Conservation (phyloP, 2,329 filamentous ascomycete species). For the Verticillium klebahnii region DNA sequence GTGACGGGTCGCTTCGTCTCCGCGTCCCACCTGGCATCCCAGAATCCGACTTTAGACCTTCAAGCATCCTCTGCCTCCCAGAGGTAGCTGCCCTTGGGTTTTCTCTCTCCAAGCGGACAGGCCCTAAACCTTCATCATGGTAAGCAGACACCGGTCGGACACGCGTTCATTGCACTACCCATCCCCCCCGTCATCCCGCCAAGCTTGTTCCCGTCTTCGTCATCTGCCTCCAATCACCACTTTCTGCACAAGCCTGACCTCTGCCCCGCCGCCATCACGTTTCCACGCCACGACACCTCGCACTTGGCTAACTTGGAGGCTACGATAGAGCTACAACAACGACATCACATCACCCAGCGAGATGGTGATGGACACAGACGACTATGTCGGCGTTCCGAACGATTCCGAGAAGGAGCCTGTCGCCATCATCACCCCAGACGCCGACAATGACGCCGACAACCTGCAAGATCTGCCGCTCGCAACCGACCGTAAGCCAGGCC, state of each 20-base stretch:
- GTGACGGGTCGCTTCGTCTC: neutral
- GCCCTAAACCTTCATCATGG: neutral
- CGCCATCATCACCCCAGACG: constrained; percentile 51
- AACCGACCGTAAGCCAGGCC: constrained; percentile 42
- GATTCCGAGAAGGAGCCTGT: constrained; percentile 46
- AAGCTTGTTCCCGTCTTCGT: neutral
- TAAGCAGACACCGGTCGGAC: neutral
- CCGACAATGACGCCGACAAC: constrained; percentile 42
- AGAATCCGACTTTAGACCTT: neutral
- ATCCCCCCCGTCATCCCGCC: neutral
- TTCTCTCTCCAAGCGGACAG: neutral
- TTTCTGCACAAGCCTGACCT: neutral
- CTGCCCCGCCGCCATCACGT: neutral
- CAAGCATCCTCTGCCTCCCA: neutral
- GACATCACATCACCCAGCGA: constrained; percentile 51
- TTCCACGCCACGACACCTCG: neutral
- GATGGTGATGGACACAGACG: constrained; percentile 51
- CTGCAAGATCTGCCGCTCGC: constrained; percentile 44
- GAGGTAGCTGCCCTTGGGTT: neutral
- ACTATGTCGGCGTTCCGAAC: constrained; percentile 46
- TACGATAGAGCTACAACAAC: constrained; percentile 42
- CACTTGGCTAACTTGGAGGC: constrained; percentile 15
- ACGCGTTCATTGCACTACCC: neutral
- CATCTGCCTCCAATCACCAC: neutral
- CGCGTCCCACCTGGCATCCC: neutral